phyloP scores from a whole-genome alignment of 2,329 filamentous ascomycete genomes.

The Aspergillus fijiensis region DNA sequence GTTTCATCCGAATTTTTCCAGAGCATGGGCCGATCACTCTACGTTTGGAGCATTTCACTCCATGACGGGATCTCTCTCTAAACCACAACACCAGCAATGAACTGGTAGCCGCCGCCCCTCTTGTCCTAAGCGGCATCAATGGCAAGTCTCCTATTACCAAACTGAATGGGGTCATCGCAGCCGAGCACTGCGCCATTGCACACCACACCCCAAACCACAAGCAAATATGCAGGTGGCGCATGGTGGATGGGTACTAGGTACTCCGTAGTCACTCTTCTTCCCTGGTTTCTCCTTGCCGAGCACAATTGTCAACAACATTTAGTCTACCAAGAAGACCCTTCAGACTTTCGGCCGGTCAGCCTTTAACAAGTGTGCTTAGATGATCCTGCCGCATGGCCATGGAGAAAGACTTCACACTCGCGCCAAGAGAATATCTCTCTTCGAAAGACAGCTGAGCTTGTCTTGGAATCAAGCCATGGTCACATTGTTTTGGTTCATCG shows the following conservation, averaged over 20 bases:
- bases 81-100: background rate
- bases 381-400: background rate
- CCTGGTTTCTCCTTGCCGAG: background rate
- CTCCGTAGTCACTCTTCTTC: background rate
- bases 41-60: background rate
- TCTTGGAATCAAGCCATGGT: background rate
- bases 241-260: background rate
- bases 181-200: background rate
- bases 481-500: background rate
- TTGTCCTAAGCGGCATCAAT: background rate
- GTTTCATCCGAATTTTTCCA: background rate
- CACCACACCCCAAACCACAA: background rate
- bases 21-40: background rate
- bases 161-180: slow-evolving; percentile 1
- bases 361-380: background rate
- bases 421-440: background rate
- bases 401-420: background rate
- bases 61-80: no score
- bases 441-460: background rate
- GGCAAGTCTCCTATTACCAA: background rate
- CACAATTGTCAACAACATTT: background rate
- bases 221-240: background rate
- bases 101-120: background rate
- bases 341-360: background rate
- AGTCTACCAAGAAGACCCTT: background rate